Evolutionary conservation across 768 basidiomycete species (phyloP).

Genomic region (Kwoniella newhampshirensis): DNA sequence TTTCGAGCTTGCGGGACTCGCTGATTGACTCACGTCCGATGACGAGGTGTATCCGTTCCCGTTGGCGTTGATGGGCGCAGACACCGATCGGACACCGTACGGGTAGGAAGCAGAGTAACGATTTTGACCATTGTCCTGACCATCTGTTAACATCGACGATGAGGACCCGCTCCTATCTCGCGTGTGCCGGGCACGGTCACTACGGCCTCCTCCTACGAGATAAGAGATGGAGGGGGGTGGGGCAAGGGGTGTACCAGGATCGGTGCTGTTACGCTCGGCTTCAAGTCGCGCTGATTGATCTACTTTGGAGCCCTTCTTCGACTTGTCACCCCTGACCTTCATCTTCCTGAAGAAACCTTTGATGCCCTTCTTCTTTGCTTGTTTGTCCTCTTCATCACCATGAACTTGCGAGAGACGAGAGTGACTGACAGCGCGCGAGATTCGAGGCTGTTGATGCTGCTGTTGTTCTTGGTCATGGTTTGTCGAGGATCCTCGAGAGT

Average conservation of each 20-base stretch:
- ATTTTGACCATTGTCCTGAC: slow-evolving; percentile 6
- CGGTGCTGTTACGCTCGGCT: slow-evolving; percentile 4
- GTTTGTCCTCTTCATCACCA: slow-evolving; percentile 19
- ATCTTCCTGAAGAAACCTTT: slow-evolving; percentile 53
- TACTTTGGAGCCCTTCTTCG: slow-evolving; percentile 5
- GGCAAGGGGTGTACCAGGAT: slow-evolving; percentile 62
- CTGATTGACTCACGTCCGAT: slow-evolving; percentile 41
- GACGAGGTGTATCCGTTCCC: slow-evolving; percentile 16
- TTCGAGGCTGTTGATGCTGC: slow-evolving; percentile 6
- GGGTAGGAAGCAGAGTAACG: slow-evolving; percentile 13
- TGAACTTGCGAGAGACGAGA: slow-evolving; percentile 38
- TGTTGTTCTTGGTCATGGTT: slow-evolving; percentile 7
- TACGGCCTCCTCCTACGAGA: slow-evolving; percentile 60
- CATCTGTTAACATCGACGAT: slow-evolving; percentile 35
- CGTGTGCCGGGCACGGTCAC: slow-evolving; percentile 11
- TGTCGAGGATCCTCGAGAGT: slow-evolving; percentile 36
- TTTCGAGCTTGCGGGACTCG: slow-evolving; percentile 42
- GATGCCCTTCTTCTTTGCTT: slow-evolving; percentile 52
- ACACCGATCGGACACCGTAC: slow-evolving; percentile 40
- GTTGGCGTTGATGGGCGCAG: slow-evolving; percentile 39
- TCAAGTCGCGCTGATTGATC: slow-evolving; percentile 6
- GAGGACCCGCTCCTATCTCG: slow-evolving; percentile 36
- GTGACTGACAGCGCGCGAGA: slow-evolving; percentile 19
- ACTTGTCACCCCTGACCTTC: slow-evolving; percentile 33
- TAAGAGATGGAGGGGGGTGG: slow-evolving; percentile 91